Percentiles rank a stretch among this genome's conserved stretches.
phyloP scores from a whole-genome alignment of 176 grass and related monocot species.

The Aegilops tauschii region DNA sequence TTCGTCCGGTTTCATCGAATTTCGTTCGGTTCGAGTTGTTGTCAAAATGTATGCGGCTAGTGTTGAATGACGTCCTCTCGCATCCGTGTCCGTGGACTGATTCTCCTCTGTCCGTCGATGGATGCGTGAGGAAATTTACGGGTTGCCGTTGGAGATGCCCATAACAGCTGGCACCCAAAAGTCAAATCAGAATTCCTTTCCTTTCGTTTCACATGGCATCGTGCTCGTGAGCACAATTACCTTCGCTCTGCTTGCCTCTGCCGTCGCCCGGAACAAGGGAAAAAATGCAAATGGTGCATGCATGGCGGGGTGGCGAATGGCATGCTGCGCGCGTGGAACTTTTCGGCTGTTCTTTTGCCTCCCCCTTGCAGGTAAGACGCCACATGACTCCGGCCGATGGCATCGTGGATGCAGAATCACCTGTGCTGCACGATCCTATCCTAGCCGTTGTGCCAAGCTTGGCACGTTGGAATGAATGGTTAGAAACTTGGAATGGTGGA shows the following conservation, averaged over 20 bases:
- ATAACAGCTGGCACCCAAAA: no score
- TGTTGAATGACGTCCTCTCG: accelerated
- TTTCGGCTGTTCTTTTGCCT: conserved; percentile 2
- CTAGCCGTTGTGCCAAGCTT: neutral
- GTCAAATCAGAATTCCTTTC: neutral
- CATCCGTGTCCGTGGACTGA: no score
- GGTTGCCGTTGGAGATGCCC: no score
- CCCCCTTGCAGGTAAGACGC: neutral
- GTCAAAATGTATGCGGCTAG: no score
- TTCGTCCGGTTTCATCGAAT: no score
- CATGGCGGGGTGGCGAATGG: neutral
- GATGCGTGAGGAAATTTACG: no score
- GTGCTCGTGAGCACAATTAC: neutral
- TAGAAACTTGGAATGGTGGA: neutral
- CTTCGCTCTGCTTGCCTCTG: neutral
- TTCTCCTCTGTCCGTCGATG: accelerated
- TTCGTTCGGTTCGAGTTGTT: no score
- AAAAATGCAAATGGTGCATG: neutral
- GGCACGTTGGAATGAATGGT: neutral
- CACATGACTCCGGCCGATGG: neutral
- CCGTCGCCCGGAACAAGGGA: neutral
- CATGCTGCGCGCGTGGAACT: neutral
- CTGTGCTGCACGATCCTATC: neutral
- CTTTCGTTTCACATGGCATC: no score
- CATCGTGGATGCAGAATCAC: neutral